A percentile compares a stretch with the other conserved stretches of the same genome.
Conservation (phyloP, 306 rosid species). For the Lithocarpus polystachyus region DNA sequence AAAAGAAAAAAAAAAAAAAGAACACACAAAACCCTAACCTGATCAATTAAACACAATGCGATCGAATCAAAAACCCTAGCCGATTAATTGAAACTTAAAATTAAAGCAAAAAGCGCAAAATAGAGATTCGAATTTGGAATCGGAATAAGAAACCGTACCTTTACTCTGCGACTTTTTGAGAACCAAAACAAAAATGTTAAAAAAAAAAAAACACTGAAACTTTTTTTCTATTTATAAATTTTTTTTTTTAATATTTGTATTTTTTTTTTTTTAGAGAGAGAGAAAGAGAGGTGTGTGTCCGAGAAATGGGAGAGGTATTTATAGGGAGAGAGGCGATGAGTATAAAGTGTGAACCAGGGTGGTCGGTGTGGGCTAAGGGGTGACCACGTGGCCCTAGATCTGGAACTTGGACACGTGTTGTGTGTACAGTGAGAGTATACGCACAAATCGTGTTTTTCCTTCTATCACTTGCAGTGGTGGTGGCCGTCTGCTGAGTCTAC, state of each 20-base stretch:
- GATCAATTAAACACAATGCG: background rate
- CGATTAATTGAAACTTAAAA: background rate
- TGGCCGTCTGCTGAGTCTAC: background rate
- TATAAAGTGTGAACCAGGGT: background rate
- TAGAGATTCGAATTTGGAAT: background rate
- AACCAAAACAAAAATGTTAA: background rate
- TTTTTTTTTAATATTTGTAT: background rate
- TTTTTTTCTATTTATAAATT: background rate
- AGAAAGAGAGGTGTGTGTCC: background rate
- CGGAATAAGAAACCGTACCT: constrained; percentile 10
- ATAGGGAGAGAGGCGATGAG: background rate
- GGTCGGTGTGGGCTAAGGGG: background rate
- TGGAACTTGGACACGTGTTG: background rate
- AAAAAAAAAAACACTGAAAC: background rate
- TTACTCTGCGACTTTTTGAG: background rate
- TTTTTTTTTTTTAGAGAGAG: background rate
- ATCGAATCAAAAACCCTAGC: constrained; percentile 5
- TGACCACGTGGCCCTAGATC: background rate
- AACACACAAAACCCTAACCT: background rate
- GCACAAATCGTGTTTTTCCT: background rate
- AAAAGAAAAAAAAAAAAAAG: background rate
- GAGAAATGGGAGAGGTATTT: background rate
- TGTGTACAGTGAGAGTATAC: background rate
- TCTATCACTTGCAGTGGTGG: too few relatives aligned
- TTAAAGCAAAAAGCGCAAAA: background rate